phyloP scores from a whole-genome alignment of 2,329 filamentous ascomycete genomes.

The Pseudogymnoascus sp. region DNA sequence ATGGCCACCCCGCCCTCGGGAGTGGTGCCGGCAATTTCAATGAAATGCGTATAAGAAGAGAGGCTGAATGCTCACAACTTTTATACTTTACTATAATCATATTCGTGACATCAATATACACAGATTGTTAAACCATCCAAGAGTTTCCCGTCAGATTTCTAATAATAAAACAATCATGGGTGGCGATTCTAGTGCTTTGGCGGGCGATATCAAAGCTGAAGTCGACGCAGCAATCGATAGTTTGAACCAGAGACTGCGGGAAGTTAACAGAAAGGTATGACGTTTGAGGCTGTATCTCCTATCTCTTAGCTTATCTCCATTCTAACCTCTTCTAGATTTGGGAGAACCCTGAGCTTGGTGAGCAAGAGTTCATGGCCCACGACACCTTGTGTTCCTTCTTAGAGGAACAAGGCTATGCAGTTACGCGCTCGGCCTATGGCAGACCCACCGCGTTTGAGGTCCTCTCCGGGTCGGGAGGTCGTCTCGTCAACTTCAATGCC shows the following conservation, averaged over 20 bases:
- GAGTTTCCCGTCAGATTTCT: background rate
- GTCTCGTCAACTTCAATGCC: conserved; percentile 36
- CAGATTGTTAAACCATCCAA: background rate
- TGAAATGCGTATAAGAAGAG: background rate
- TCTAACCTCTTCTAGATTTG: conserved; percentile 35
- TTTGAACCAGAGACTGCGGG: background rate
- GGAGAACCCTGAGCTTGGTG: conserved; percentile 45
- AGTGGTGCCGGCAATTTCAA: background rate
- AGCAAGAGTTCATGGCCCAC: conserved; percentile 44
- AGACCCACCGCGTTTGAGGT: conserved; percentile 48
- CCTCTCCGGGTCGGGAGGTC: conserved; percentile 41
- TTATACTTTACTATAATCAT: background rate
- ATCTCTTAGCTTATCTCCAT: conserved; percentile 3
- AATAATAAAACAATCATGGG: background rate
- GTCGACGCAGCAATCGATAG: conserved; percentile 3
- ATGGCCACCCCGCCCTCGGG: background rate
- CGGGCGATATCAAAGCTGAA: background rate
- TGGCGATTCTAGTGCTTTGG: background rate
- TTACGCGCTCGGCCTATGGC: conserved; percentile 46
- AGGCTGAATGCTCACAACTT: background rate
- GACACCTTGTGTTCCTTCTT: conserved; percentile 45
- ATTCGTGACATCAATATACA: background rate
- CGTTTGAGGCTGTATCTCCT: background rate
- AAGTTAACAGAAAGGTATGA: background rate
- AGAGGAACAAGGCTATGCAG: conserved; percentile 40